phyloP scores from a whole-genome alignment of 768 basidiomycete species.

The Hemileccinum impolitum region DNA sequence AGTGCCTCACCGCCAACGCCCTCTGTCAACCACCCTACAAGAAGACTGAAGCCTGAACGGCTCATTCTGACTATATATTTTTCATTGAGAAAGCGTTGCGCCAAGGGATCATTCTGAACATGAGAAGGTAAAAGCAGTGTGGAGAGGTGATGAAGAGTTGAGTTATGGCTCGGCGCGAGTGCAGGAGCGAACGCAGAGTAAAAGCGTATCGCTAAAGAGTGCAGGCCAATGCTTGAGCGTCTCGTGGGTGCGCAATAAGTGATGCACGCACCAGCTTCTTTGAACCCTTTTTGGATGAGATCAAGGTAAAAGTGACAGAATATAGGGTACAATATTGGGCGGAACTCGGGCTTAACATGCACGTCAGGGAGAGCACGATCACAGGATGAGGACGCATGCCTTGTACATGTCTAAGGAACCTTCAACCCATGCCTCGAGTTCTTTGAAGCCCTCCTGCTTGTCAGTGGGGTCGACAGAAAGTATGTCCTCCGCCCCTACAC shows the following conservation, averaged over 20 bases:
- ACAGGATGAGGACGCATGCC: slow-evolving; percentile 40
- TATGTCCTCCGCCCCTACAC: slow-evolving; percentile 79
- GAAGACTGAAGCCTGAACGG: slow-evolving; percentile 84
- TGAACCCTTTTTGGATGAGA: slow-evolving; percentile 85
- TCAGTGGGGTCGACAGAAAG: slow-evolving; percentile 79
- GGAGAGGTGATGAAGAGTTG: slow-evolving; percentile 72
- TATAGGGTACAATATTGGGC: slow-evolving; percentile 91
- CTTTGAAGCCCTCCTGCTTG: slow-evolving; percentile 80
- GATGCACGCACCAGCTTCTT: slow-evolving; percentile 71
- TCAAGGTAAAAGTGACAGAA: slow-evolving; percentile 98
- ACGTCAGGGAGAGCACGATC: slow-evolving; percentile 8
- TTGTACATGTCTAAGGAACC: slow-evolving; percentile 90
- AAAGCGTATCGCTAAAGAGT: slow-evolving; percentile 64
- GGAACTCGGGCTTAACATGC: slow-evolving; percentile 75
- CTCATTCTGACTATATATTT: slow-evolving; percentile 90
- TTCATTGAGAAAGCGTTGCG: slow-evolving; percentile 82
- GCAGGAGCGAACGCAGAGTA: slow-evolving; percentile 67
- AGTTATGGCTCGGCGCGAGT: slow-evolving; percentile 60
- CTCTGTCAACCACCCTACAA: slow-evolving; percentile 96
- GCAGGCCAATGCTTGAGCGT: slow-evolving; percentile 10
- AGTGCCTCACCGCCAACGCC: slow-evolving; percentile 83
- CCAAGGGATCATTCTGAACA: slow-evolving; percentile 77
- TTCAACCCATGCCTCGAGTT: slow-evolving; percentile 86
- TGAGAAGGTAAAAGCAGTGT: slow-evolving; percentile 80
- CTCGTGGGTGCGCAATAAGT: background rate